Percentiles rank a stretch among this genome's conserved stretches.
phyloP scores from a whole-genome alignment of 805 yeast genomes.

The Yarrowia deformans region DNA sequence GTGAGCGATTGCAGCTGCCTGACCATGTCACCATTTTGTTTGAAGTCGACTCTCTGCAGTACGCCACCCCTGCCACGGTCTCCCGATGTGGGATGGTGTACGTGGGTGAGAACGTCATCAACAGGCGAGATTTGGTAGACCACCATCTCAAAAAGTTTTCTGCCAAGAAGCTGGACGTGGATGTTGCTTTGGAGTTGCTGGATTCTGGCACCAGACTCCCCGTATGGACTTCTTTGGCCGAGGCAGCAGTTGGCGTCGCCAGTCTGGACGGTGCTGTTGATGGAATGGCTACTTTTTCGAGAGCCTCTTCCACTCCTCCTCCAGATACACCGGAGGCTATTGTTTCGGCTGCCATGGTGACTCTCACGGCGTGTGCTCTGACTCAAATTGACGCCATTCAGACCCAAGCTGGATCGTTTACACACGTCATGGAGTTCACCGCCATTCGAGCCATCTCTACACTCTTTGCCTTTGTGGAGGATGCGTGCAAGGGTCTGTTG shows the following conservation, averaged over 20 bases:
- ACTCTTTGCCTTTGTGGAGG: constrained; percentile 53
- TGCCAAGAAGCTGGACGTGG: constrained; percentile 4
- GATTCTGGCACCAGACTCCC: constrained; percentile 19
- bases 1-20: constrained; percentile 80
- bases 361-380: constrained; percentile 14
- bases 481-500: constrained; percentile 50
- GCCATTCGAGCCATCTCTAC: constrained; percentile 53
- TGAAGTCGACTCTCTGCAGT: constrained; percentile 70
- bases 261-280: constrained; percentile 1
- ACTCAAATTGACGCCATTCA: constrained; percentile 45
- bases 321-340: not conserved
- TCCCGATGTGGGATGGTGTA: constrained; percentile 92
- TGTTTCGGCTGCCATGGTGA: not conserved
- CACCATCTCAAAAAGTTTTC: constrained; percentile 43
- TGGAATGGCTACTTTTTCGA: not conserved
- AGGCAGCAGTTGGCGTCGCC: constrained; percentile 10
- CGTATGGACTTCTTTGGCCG: constrained; percentile 5
- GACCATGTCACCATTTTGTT: constrained; percentile 69
- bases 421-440: constrained; percentile 63
- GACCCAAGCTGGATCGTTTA: constrained; percentile 46
- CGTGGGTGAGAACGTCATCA: constrained; percentile 56
- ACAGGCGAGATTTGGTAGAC: constrained; percentile 44
- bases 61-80: constrained; percentile 89
- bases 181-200: constrained; percentile 4
- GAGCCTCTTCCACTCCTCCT: constrained; percentile 13